Evolutionary conservation across 441 rosid genomes (phyloP), one percentile per base, ranked within the genome.

Genomic region (Euphorbia neoarborescens): DNA sequence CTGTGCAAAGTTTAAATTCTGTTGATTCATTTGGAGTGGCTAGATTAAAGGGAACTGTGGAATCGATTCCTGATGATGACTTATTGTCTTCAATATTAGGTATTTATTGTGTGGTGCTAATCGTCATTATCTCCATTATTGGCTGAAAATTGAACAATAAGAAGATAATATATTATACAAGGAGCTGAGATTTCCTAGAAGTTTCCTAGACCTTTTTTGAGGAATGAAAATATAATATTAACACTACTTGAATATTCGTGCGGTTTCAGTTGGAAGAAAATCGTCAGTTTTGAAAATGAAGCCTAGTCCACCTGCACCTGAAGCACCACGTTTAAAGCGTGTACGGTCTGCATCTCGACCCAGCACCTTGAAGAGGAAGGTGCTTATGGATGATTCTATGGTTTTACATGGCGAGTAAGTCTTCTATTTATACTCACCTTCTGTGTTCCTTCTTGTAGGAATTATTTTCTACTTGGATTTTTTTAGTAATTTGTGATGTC

Each of bases 351-450:
- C 87, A 71, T 78, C 88, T 24, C 90, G 88, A 44, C 73, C 90
- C 70, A 85, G 84, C 80, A 79, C 85, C 65, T 71, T 80, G 37
- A 95, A 91, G 89, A 91, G 98, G 85, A 95, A 95, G 89, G 92
- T 90, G 82, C 87, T 88, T 67, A 82, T 92, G 86, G 99, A 95
- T 77, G 98, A 95, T 74, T 77, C 84, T 27, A 89, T 92, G 98
- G 98, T 92, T 82, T 83, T 95, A 82, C 98, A 84, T 63, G 99
- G 99, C 89, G 97, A 95, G 99, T 95, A 92, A 77, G 98, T 70
- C 32, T 13, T 6, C 20, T 19, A 34, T 20, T 42, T 22, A 28
- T 35, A 38, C 19, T 19, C 12, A 5, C 59, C 27, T 27, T 15
- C 30, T 11, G 9, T 46, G 3, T 44, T 68, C 50, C 10, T 8